These are phyloP conservation scores for Mychonastes homosphaera DNA, from an alignment of 139 green algal species.

Conservation along the genomic window DNA sequence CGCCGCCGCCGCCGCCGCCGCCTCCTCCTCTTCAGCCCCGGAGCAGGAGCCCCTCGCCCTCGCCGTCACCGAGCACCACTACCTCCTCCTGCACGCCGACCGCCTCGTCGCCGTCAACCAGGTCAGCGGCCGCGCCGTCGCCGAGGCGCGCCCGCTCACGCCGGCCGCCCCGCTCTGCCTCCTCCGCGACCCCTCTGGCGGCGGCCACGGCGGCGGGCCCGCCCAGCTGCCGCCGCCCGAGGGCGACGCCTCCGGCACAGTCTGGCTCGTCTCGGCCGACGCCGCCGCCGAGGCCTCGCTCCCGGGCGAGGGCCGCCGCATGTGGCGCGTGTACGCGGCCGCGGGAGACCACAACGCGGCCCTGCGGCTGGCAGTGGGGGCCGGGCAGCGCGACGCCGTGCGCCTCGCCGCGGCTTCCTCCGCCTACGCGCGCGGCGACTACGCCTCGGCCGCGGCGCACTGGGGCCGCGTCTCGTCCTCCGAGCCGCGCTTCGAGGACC, in stretches of 20 bases:
- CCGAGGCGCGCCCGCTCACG: not conserved
- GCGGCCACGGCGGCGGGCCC: not conserved
- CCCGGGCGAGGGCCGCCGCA: constrained; percentile 53
- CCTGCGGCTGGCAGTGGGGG: constrained; percentile 24
- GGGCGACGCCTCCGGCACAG: constrained; percentile 16
- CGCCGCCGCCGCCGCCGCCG: not conserved
- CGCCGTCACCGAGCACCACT: constrained; percentile 63
- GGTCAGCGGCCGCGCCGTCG: constrained; percentile 12
- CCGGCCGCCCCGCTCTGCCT: constrained; percentile 10
- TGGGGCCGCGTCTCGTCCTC: constrained; percentile 25
- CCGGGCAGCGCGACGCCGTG: constrained; percentile 51
- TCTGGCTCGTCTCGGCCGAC: constrained; percentile 28
- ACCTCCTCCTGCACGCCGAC: constrained; percentile 55
- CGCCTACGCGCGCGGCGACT: constrained; percentile 33
- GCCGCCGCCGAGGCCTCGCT: constrained; percentile 53
- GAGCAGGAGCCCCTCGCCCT: too few relatives aligned
- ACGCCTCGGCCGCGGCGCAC: constrained; percentile 5
- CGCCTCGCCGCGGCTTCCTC: constrained; percentile 31
- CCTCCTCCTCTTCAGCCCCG: not conserved
- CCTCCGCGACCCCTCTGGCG: not conserved
- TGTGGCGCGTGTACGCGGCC: constrained; percentile 72
- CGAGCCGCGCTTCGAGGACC: constrained; percentile 75
- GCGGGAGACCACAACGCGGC: constrained; percentile 30
- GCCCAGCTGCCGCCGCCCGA: constrained; percentile 11
- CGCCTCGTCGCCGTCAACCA: constrained; percentile 52